Percentiles rank a stretch among this genome's conserved stretches.
Evolutionary conservation across 805 yeast genomes (phyloP).

Genomic region (Priceomyces medius): DNA sequence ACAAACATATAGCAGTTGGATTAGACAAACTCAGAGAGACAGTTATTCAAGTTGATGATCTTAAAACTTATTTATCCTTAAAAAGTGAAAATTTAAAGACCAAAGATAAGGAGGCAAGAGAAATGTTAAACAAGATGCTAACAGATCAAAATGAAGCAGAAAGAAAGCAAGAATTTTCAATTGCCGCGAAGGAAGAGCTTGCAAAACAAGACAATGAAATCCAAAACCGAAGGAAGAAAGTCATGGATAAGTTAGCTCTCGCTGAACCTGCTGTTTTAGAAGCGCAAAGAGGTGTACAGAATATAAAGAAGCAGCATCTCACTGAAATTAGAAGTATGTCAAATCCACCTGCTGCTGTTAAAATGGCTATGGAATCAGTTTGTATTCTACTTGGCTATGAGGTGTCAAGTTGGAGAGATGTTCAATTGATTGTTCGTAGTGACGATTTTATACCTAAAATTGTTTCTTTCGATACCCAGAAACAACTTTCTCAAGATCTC

Average conservation of each 20-base stretch:
- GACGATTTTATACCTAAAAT: conserved; percentile 88
- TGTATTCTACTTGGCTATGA: conserved; percentile 76
- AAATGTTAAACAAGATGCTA: conserved; percentile 72
- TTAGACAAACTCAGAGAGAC: conserved; percentile 75
- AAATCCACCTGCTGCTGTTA: conserved; percentile 88
- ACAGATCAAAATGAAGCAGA: conserved; percentile 90
- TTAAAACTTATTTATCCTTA: conserved; percentile 52
- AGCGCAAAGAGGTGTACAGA: conserved; percentile 87
- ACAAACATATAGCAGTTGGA: conserved; percentile 72
- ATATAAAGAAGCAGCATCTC: conserved; percentile 87
- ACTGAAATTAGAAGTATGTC: conserved; percentile 87
- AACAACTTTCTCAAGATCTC: conserved; percentile 53
- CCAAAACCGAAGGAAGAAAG: conserved; percentile 50
- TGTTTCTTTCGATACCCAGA: conserved; percentile 67
- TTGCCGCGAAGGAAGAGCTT: conserved; percentile 69
- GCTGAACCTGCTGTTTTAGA: conserved; percentile 85
- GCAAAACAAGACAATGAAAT: conserved; percentile 65
- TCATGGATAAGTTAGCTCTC: conserved; percentile 60
- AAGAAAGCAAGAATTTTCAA: conserved; percentile 80
- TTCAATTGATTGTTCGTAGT: conserved; percentile 71
- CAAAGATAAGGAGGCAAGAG: conserved; percentile 69
- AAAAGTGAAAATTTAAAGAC: conserved; percentile 49
- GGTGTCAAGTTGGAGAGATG: conserved; percentile 74
- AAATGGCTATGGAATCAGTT: conserved; percentile 82
- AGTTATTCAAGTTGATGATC: conserved; percentile 62